These are phyloP conservation scores for Biscogniauxia sp. DNA, from an alignment of 2,329 filamentous ascomycete species.

Conservation along the genomic window DNA sequence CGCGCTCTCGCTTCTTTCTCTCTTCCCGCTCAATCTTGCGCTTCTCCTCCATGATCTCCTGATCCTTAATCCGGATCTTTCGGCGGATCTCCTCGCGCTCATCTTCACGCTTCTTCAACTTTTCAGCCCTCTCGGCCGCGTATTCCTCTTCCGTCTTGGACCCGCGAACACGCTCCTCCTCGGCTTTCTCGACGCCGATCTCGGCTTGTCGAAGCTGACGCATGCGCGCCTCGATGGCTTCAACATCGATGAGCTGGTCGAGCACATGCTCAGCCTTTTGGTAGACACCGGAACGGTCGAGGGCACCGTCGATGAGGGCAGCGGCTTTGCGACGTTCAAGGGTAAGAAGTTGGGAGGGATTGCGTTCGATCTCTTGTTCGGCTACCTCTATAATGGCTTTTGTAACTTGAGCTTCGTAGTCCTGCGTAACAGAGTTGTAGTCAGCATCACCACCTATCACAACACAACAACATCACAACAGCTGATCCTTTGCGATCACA, in stretches of 20 bases:
- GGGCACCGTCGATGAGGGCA: constrained; percentile 72
- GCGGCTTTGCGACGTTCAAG: constrained; percentile 72
- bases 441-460: constrained; percentile 6
- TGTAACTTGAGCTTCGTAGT: constrained; percentile 66
- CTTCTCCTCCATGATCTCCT: constrained; percentile 61
- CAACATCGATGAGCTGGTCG: constrained; percentile 64
- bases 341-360: constrained; percentile 67
- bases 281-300: constrained; percentile 75
- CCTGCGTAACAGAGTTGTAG: constrained; percentile 42
- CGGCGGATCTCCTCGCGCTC: constrained; percentile 62
- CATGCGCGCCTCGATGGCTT: constrained; percentile 66
- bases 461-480: too few species aligned
- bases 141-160: constrained; percentile 74
- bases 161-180: constrained; percentile 62
- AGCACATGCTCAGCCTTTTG: constrained; percentile 67
- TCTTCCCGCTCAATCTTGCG: constrained; percentile 56
- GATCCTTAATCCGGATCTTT: constrained; percentile 57
- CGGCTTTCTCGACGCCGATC: constrained; percentile 67
- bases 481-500: not conserved
- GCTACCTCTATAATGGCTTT: constrained; percentile 67
- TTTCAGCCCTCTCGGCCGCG: constrained; percentile 61
- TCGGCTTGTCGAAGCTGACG: constrained; percentile 66
- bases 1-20: constrained; percentile 48
- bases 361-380: constrained; percentile 71
- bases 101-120: constrained; percentile 58